A percentile compares a stretch with the other conserved stretches of the same genome.
Evolutionary conservation across 75 land plant genomes (phyloP).

Genomic region (Cunninghamia lanceolata): DNA sequence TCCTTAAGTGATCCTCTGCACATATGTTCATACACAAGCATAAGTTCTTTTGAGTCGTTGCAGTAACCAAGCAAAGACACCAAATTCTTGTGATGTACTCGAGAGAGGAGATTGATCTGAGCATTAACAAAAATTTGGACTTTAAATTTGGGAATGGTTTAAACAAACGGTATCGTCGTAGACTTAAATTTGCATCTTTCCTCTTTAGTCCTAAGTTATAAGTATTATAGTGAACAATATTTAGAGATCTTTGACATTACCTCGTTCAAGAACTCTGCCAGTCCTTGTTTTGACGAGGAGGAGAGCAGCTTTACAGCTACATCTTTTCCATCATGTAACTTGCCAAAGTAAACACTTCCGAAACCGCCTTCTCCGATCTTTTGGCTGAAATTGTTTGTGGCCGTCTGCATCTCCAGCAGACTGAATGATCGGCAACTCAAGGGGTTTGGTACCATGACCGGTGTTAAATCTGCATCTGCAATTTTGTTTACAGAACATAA

Average conservation of each 20-base stretch:
- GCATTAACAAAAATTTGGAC: neutral
- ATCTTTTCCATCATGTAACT: conserved; percentile 16
- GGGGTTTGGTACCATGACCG: neutral
- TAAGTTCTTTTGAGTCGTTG: neutral
- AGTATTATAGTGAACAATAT: neutral
- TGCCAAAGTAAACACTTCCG: conserved; percentile 31
- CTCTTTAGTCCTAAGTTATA: neutral
- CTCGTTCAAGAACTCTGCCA: conserved; percentile 17
- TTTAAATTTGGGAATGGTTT: no score
- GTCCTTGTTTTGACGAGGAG: conserved; percentile 17
- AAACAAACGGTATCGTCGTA: no score
- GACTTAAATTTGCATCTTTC: no score
- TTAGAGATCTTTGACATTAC: neutral
- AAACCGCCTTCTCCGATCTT: conserved; percentile 29
- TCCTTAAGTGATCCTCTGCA: no score
- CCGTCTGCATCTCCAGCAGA: conserved; percentile 10
- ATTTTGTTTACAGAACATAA: no score
- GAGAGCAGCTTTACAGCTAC: conserved; percentile 22
- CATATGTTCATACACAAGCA: no score
- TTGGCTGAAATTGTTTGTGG: conserved; percentile 16
- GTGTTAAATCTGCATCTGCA: neutral
- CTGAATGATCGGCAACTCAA: neutral
- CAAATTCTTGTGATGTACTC: neutral
- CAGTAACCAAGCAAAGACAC: neutral
- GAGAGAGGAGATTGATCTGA: neutral